Evolutionary conservation across 2,329 filamentous ascomycete species (phyloP), one percentile per base, ranked within the genome.

Genomic region (Paracoccidioides lutzii): DNA sequence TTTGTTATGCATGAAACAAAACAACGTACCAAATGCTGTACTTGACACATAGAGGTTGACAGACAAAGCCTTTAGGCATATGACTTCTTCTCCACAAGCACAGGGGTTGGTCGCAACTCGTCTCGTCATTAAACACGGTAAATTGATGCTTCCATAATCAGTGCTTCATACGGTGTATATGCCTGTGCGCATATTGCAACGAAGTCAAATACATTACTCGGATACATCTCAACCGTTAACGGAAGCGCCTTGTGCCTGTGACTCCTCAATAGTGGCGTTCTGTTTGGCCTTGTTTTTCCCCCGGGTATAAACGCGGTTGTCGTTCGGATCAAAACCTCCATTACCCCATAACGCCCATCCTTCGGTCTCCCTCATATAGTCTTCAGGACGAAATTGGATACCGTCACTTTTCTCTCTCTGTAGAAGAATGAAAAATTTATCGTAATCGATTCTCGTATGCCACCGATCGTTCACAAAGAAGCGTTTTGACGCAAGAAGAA

Each of bases 281-380:
- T 28, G 12, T 28, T 53, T 58, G 3, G 44, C 56, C 58, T 69
- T 69, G 51, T 67, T 66, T 46, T 84, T 83, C 1, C 90, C 90
- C 73, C 95, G 96, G 62, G 85, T 81, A 69, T 91, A 87, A 7
- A 96, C 90, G 60, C 91, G 80, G 69, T 87, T 81, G 71, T 97
- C 93, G 51, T 87, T 79, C 0, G 91, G 91, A 73, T 97, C 89
- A 68, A 97, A 97, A 0, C 91, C 93, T 1, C 91, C 91, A 61
- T 90, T 88, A 0, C 91, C 93, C 89, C 90, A 97, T 15, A 85
- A 82, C 8, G 91, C 91, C 93, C 91, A 97, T 67, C 95, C 89
- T 0, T 90, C 88, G 41, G 90, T 97, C 62, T 86, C 78, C 3
- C 84, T 87, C 76, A 95, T 87, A 72, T 97, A 97, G 67, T 97